Evolutionary conservation across 1,284 basidiomycete species (phyloP).

Genomic region (Fomitopsis betulina): DNA sequence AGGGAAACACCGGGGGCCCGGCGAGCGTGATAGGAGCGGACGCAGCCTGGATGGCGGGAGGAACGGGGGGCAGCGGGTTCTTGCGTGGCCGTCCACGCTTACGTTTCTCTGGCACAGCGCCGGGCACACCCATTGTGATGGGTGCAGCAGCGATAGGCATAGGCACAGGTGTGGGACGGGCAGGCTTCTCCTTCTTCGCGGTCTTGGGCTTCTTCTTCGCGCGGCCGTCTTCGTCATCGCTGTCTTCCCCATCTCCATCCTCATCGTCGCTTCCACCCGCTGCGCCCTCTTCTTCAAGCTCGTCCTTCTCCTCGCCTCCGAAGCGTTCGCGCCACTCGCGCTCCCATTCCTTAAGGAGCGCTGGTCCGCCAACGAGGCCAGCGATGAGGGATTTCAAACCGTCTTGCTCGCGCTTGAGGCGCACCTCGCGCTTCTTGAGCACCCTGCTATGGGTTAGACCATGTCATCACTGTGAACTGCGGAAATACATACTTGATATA

Average conservation of each 20-base stretch:
- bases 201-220: slow-evolving; percentile 49
- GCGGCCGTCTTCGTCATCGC: slow-evolving; percentile 44
- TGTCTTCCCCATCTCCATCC: slow-evolving; percentile 54
- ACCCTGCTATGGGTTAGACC: slow-evolving; percentile 39
- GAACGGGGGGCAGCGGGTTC: slow-evolving; percentile 31
- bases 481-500: slow-evolving; percentile 53
- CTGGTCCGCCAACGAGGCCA: slow-evolving; percentile 68
- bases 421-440: slow-evolving; percentile 65
- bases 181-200: slow-evolving; percentile 34
- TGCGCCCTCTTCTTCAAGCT: slow-evolving; percentile 43
- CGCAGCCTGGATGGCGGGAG: slow-evolving; percentile 9
- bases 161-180: slow-evolving; percentile 29
- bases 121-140: slow-evolving; percentile 22
- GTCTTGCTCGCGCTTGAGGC: slow-evolving; percentile 67
- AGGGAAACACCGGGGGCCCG: slow-evolving; percentile 13
- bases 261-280: slow-evolving; percentile 43
- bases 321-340: slow-evolving; percentile 64
- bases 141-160: slow-evolving; percentile 10
- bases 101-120: slow-evolving; percentile 59
- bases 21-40: slow-evolving; percentile 9
- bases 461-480: neutral
- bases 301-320: slow-evolving; percentile 72
- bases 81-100: slow-evolving; percentile 76
- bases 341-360: slow-evolving; percentile 69
- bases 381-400: slow-evolving; percentile 63